A percentile compares a stretch with the other conserved stretches of the same genome.
phyloP scores from a whole-genome alignment of 1,284 basidiomycete species.

The Fomitiporia mediterranea region DNA sequence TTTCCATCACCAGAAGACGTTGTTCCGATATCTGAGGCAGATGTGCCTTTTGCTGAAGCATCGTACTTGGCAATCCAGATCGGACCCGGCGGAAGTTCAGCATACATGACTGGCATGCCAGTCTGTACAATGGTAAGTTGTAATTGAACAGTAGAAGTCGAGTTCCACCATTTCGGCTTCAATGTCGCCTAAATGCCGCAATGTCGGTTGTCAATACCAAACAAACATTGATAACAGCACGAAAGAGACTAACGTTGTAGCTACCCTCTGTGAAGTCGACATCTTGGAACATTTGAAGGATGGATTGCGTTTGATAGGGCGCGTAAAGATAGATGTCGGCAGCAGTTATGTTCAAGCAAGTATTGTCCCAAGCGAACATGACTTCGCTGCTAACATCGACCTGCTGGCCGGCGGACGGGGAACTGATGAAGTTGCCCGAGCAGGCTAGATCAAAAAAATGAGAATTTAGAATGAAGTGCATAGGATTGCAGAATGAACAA shows the following conservation, averaged over 20 bases:
- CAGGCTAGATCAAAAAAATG: conserved; percentile 37
- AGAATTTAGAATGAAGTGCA: not conserved
- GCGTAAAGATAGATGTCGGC: conserved; percentile 77
- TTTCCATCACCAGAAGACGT: conserved; percentile 32
- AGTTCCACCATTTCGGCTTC: conserved; percentile 77
- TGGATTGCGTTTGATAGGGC: conserved; percentile 40
- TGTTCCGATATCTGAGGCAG: conserved; percentile 40
- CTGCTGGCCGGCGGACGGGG: conserved; percentile 49
- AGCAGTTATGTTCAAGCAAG: conserved; percentile 43
- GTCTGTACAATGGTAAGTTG: conserved; percentile 64
- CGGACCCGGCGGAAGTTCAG: conserved; percentile 62
- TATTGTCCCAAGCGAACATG: conserved; percentile 69
- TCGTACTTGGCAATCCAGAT: conserved; percentile 65
- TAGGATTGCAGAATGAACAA: not conserved
- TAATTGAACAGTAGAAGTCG: conserved; percentile 47
- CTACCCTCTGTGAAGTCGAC: conserved; percentile 54
- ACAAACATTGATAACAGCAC: not conserved
- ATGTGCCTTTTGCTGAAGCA: conserved; percentile 37
- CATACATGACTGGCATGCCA: conserved; percentile 51
- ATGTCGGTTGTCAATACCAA: conserved; percentile 1
- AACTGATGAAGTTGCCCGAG: conserved; percentile 60
- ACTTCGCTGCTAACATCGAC: conserved; percentile 53
- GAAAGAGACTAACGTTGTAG: conserved; percentile 35
- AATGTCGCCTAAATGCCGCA: conserved; percentile 36
- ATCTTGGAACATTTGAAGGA: conserved; percentile 60